Percentiles rank a stretch among this genome's conserved stretches.
These are phyloP conservation scores for Ustilago tritici DNA, from an alignment of 1,284 basidiomycete genomes.

Conservation along the genomic window DNA sequence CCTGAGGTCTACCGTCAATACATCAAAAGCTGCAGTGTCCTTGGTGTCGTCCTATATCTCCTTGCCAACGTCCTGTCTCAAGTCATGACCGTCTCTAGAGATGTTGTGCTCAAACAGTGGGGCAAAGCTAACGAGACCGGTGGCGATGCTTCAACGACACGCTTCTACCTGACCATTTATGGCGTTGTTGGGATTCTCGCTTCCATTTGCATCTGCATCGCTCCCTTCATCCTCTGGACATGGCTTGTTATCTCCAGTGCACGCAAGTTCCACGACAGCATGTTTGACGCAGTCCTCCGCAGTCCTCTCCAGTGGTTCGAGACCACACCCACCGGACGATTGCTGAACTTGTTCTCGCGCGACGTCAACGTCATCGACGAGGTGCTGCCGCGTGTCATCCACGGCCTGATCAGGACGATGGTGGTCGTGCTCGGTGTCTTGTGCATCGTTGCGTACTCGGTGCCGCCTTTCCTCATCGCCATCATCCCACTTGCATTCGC, in stretches of 20 bases:
- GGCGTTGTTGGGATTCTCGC: conserved; percentile 60
- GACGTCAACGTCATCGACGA: conserved; percentile 90
- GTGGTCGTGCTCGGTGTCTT: conserved; percentile 76
- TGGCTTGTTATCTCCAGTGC: conserved; percentile 65
- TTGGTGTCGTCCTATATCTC: conserved; percentile 61
- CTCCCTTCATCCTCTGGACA: conserved; percentile 65
- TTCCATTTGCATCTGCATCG: conserved; percentile 61
- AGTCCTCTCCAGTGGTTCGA: conserved; percentile 69
- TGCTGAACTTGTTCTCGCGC: conserved; percentile 86
- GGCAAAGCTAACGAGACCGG: conserved; percentile 59
- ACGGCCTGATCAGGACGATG: conserved; percentile 61
- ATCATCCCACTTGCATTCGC: conserved; percentile 63
- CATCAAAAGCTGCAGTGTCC: conserved; percentile 56
- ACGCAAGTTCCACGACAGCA: conserved; percentile 64
- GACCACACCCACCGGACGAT: conserved; percentile 73
- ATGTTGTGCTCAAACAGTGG: conserved; percentile 68
- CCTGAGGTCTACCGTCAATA: conserved; percentile 65
- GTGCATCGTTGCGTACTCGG: conserved; percentile 77
- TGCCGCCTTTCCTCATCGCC: conserved; percentile 80
- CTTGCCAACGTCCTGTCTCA: conserved; percentile 60
- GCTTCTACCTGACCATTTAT: conserved; percentile 65
- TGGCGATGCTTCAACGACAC: conserved; percentile 32
- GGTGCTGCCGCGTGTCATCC: conserved; percentile 66
- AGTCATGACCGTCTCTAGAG: conserved; percentile 59
- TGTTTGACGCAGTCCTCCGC: conserved; percentile 61